phyloP scores from a whole-genome alignment of 495 filamentous ascomycete genomes.

The Achaetomiella virescens region DNA sequence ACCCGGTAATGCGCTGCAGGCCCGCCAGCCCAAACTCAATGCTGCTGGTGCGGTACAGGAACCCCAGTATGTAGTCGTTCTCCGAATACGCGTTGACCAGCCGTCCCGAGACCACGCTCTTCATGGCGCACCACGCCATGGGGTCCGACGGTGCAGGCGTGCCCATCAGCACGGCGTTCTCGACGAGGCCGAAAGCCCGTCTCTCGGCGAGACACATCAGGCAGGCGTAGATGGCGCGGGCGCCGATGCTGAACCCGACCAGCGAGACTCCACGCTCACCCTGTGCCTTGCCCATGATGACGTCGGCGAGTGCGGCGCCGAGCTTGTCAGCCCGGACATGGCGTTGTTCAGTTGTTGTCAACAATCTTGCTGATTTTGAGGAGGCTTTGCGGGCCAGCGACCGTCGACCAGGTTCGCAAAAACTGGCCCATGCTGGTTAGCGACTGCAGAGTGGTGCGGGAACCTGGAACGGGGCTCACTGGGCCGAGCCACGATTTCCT shows the following conservation, averaged over 20 bases:
- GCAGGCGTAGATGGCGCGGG: conserved; percentile 79
- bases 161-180: conserved; percentile 79
- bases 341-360: conserved; percentile 87
- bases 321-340: conserved; percentile 81
- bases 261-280: conserved; percentile 85
- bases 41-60: conserved; percentile 49
- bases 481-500: conserved; percentile 56
- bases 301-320: conserved; percentile 77
- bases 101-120: conserved; percentile 49
- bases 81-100: conserved; percentile 56
- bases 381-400: conserved; percentile 69
- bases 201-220: conserved; percentile 68
- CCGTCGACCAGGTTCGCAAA: conserved; percentile 65
- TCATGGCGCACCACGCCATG: conserved; percentile 48
- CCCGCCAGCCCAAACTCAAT: conserved; percentile 54
- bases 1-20: conserved; percentile 47
- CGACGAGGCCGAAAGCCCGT: conserved; percentile 77
- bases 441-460: conserved; percentile 12
- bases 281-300: conserved; percentile 78
- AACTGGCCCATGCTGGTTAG: conserved; percentile 46
- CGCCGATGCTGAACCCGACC: conserved; percentile 86
- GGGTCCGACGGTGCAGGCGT: conserved; percentile 62
- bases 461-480: conserved; percentile 29
- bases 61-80: conserved; percentile 55
- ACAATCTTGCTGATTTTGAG: conserved; percentile 74